These are phyloP conservation scores for Fusarium dlaminii DNA, from an alignment of 2,329 filamentous ascomycete genomes.

Conservation along the genomic window DNA sequence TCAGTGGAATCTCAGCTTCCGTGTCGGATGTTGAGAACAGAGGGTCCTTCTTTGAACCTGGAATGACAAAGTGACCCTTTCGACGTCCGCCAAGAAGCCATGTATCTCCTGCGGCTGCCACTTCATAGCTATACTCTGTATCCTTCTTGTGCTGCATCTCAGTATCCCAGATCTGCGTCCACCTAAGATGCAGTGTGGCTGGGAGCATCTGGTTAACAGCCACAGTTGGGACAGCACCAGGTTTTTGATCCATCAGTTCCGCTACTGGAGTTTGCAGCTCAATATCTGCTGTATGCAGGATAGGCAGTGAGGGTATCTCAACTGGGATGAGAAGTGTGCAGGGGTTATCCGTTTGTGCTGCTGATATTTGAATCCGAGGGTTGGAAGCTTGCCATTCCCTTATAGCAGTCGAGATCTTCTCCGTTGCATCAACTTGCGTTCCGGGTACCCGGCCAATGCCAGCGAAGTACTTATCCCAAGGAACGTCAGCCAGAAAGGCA, in stretches of 20 bases:
- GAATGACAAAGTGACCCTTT: constrained; percentile 79
- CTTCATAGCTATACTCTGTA: constrained; percentile 84
- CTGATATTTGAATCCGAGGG: constrained; percentile 41
- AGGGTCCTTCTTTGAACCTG: constrained; percentile 52
- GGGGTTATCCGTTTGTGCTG: constrained; percentile 47
- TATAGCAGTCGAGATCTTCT: constrained; percentile 44
- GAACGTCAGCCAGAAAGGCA: constrained; percentile 54
- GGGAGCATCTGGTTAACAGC: constrained; percentile 72
- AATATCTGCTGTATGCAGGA: constrained; percentile 83
- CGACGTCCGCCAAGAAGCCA: constrained; percentile 89
- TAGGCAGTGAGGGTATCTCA: constrained; percentile 82
- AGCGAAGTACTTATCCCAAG: constrained; percentile 61
- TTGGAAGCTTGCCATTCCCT: constrained; percentile 47
- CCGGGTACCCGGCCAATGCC: constrained; percentile 57
- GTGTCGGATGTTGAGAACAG: constrained; percentile 59
- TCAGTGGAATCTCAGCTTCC: constrained; percentile 70
- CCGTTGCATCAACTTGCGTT: constrained; percentile 46
- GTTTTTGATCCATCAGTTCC: constrained; percentile 40
- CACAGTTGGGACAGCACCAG: constrained; percentile 56
- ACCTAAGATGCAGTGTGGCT: constrained; percentile 69
- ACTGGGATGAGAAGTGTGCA: constrained; percentile 86
- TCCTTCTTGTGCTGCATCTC: constrained; percentile 53
- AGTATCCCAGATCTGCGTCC: constrained; percentile 71
- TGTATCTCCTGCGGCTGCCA: constrained; percentile 75
- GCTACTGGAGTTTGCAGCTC: constrained; percentile 56